Conservation (phyloP, 2,329 filamentous ascomycete species). For the Cladosporium sp. region DNA sequence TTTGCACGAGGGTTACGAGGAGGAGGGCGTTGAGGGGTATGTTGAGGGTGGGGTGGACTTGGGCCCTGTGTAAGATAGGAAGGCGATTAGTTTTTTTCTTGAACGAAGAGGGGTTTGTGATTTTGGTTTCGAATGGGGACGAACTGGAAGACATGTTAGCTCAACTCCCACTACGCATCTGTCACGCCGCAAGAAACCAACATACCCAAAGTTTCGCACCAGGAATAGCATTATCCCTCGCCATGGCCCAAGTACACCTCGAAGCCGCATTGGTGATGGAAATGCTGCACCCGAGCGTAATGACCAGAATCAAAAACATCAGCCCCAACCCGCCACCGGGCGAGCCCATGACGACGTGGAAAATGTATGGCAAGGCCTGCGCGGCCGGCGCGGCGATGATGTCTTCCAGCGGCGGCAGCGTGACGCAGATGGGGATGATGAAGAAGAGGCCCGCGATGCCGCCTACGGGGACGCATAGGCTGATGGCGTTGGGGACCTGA, state of each 20-base stretch:
- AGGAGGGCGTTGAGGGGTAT: conserved; percentile 40
- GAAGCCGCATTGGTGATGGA: conserved; percentile 50
- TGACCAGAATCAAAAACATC: conserved; percentile 46
- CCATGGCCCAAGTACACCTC: conserved; percentile 43
- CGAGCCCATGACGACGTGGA: conserved; percentile 46
- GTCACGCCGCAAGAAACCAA: background rate
- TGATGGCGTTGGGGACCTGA: conserved; percentile 43
- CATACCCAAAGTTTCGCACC: conserved; percentile 34
- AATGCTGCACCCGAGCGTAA: conserved; percentile 52
- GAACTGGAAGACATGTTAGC: no score
- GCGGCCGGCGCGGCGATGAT: conserved; percentile 42
- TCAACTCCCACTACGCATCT: no score
- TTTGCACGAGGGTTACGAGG: conserved; percentile 43
- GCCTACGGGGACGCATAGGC: conserved; percentile 49
- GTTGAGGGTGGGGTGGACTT: conserved; percentile 32
- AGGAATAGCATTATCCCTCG: conserved; percentile 42
- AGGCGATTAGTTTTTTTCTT: background rate
- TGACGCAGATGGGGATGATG: conserved; percentile 51
- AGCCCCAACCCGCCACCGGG: conserved; percentile 45
- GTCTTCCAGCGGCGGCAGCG: conserved; percentile 43
- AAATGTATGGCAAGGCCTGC: conserved; percentile 50
- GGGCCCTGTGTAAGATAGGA: conserved; percentile 2
- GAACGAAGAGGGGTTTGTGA: no score
- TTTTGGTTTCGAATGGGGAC: no score
- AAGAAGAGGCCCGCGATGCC: conserved; percentile 53